phyloP scores from a whole-genome alignment of 1,284 basidiomycete species.

The Fomitiporia mediterranea region DNA sequence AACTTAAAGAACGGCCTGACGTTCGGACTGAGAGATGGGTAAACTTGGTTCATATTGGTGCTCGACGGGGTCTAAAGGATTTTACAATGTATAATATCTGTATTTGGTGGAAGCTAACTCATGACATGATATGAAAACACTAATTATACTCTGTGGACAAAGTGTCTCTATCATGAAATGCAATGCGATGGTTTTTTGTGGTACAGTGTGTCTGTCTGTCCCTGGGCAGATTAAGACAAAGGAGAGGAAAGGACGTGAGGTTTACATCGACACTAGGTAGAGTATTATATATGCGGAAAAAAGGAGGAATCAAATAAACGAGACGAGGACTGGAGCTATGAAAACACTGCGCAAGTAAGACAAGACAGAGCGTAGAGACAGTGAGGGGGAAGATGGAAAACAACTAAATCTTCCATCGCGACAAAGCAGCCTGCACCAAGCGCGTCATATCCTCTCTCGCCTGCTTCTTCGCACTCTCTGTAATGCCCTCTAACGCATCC shows the following conservation, averaged over 20 bases:
- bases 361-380: not conserved
- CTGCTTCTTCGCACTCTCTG: constrained; percentile 74
- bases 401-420: constrained; percentile 62
- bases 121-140: no score
- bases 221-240: not conserved
- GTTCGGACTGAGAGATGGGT: no score
- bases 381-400: not conserved
- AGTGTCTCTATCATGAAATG: not conserved
- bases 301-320: not conserved
- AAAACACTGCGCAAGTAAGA: not conserved
- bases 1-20: no score
- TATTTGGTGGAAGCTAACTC: no score
- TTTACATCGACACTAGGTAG: constrained; percentile 6
- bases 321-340: not conserved
- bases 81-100: no score
- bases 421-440: constrained; percentile 62
- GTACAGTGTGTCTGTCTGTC: constrained; percentile 15
- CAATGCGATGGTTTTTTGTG: not conserved
- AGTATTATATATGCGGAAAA: constrained; percentile 10
- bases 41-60: no score
- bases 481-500: constrained; percentile 69
- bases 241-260: not conserved
- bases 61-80: no score
- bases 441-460: constrained; percentile 68
- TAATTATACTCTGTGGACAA: no score